Base-by-base conservation (phyloP, 2,329 filamentous ascomycete genomes). In the Orbilia blumenaviensis region DNA sequence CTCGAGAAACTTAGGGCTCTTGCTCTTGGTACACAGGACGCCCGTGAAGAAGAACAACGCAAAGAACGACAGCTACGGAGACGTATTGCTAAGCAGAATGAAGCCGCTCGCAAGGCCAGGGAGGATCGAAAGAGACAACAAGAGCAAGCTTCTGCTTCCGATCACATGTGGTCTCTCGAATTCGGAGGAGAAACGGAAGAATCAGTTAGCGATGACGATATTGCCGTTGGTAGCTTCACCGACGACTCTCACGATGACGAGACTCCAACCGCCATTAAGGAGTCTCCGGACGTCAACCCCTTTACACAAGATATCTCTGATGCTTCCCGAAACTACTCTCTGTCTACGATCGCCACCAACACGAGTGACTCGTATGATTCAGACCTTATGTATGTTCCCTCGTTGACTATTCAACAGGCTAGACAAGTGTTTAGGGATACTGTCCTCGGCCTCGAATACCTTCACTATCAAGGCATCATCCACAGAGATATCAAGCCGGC, bases 301-400 rank as follows among this genome's bases (percentile, higher is more conserved):
- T 76, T 76, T 50, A 69, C 63, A 9, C 72, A 76, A 23, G 58
- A 76, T 29, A 29, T 69, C 8, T 62, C 58, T 36, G 48, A 44
- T 41, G 23, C 42, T n/a, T 34, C 72, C 12, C 56, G 72, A 34
- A 76, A 76, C 50, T 76, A 76, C 64, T 76, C 72, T 21, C 46
- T 76, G 18, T 76, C 72, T 44, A 76, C 72, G 23, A 76, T 76
- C 50, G 72, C 72, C 52, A 76, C 72, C 46, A 76, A 76, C 21
- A 66, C 73, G 79, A 83, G 66, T 83, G 84, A 77, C 82, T 83
- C 77, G 80, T 86, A 67, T 78, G 81, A 78, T 81, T 80, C 32
- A 80, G 94, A 98, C 82, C 93, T 93, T 82, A 92, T 91, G 36
- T 97, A 95, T 81, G 94, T 98, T 14, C 95, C 95, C 14, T 93